Base-by-base conservation (phyloP, 225 moss, liverwort and hornwort species). In the Physcomitrellopsis africana region DNA sequence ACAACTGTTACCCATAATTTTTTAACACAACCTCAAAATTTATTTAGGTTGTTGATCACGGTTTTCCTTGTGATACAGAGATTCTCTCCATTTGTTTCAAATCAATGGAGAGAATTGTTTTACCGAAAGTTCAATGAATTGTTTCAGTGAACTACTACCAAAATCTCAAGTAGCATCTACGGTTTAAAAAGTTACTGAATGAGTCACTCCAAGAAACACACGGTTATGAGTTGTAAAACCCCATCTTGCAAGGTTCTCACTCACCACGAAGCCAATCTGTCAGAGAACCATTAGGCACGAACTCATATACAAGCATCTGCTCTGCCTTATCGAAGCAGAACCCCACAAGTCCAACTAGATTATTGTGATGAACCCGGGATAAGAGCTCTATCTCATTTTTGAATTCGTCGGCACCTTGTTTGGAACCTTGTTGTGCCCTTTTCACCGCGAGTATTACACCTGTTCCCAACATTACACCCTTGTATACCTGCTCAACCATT, bases 371-470 rank as follows among this genome's bases (percentile, higher is more conserved):
- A 43, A 88, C 82, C 0, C 91, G 82, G 11, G 91, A 91, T 46
- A 91, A 77, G 6, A 86, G 71, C 64, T 91, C 86, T 17, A 91
- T 91, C 77, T 91, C 91, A 29, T 72, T 89, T 75, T 89, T 91
- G 73, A 91, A 91, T 32, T 91, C 82, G 1, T 19, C 43, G 0
- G 74, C 82, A 10, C 91, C 89, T 80, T 91, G 91, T 74, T 81
- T 65, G 37, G 89, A 91, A 9, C 83, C 81, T 51, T 78, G 76
- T 44, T 79, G 76, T 7, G 91, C 88, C 63, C 86, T 81, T 47
- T 91, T 91, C 58, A 91, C 83, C 11, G 89, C 91, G 5, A 89
- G 81, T 51, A 79, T 44, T 2, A 49, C 79, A 37, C 89, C 81
- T 49, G 60, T 65, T 1, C 72, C 57, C 9, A 47, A 41, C 18